Conservation (phyloP, 768 basidiomycete species). For the Tephrocybe sp. region DNA sequence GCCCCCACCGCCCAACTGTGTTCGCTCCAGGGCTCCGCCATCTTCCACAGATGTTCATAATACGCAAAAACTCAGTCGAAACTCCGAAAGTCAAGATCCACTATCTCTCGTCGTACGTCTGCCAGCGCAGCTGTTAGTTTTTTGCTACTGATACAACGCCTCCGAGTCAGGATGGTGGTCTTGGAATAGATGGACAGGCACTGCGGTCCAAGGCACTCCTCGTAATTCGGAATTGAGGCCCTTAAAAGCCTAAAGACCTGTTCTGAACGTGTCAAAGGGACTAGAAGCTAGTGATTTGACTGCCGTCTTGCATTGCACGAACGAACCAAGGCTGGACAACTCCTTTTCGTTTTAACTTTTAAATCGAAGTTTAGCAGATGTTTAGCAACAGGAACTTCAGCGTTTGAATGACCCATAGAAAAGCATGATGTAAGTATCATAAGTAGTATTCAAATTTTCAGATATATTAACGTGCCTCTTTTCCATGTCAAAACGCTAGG, state of each 20-base stretch:
- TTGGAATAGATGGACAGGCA: not conserved
- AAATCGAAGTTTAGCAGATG: too few relatives aligned
- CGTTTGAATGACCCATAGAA: too few relatives aligned
- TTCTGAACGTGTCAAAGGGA: conserved; percentile 7
- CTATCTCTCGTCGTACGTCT: not conserved
- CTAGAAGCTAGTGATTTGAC: too few relatives aligned
- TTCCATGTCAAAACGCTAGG: too few relatives aligned
- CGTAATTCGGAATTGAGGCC: conserved; percentile 2
- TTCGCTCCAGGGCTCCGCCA: not conserved
- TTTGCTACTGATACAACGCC: not conserved
- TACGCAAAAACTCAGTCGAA: not conserved
- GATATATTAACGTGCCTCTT: too few relatives aligned
- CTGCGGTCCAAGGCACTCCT: not conserved
- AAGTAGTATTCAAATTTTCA: too few relatives aligned
- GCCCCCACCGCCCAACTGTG: too few relatives aligned
- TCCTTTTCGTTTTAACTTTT: too few relatives aligned
- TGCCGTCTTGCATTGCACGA: too few relatives aligned
- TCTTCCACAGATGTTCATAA: conserved; percentile 1
- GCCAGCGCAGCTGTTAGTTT: not conserved
- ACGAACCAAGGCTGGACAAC: too few relatives aligned
- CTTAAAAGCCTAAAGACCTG: conserved; percentile 1
- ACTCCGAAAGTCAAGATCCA: not conserved
- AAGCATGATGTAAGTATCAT: too few relatives aligned
- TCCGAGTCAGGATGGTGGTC: not conserved
- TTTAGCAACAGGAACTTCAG: too few relatives aligned